Evolutionary conservation across 2,329 filamentous ascomycete genomes (phyloP).

Genomic region (Eutypella sp.): DNA sequence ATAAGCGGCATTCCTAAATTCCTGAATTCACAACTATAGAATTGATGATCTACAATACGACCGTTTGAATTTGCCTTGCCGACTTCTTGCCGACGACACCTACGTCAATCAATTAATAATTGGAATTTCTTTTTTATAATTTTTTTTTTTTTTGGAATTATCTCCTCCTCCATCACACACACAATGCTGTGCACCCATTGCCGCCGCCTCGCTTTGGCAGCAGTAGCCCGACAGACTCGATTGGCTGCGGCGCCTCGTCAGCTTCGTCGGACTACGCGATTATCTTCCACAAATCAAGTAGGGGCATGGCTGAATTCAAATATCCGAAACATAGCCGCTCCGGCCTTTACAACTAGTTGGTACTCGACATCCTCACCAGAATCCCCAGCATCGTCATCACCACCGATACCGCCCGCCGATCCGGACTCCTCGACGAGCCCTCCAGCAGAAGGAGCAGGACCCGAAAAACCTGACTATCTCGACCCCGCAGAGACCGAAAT

Average conservation of each 20-base stretch:
- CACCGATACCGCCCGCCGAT: too few relatives aligned
- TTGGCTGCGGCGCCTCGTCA: slow-evolving; percentile 10
- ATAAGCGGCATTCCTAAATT: too few relatives aligned
- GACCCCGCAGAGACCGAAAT: slow-evolving; percentile 54
- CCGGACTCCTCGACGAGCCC: too few relatives aligned
- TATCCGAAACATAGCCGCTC: not conserved
- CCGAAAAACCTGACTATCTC: slow-evolving; percentile 45
- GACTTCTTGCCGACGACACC: too few relatives aligned
- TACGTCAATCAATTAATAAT: too few relatives aligned
- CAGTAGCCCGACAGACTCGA: slow-evolving; percentile 1
- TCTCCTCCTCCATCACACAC: not conserved
- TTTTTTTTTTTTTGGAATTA: too few relatives aligned
- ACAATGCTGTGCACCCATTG: slow-evolving; percentile 17
- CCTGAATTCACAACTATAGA: too few relatives aligned
- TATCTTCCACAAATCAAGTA: slow-evolving; percentile 4
- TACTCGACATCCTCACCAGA: slow-evolving; percentile 18
- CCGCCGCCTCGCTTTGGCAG: slow-evolving; percentile 14
- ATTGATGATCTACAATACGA: too few relatives aligned
- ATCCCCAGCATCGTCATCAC: not conserved
- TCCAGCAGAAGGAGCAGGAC: too few relatives aligned
- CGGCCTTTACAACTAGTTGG: not conserved
- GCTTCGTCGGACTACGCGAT: slow-evolving; percentile 3
- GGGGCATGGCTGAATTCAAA: slow-evolving; percentile 1
- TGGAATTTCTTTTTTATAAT: too few relatives aligned
- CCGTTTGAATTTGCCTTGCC: too few relatives aligned